Evolutionary conservation across 1,284 basidiomycete genomes (phyloP).

Genomic region (Tylopilus orsonianus): DNA sequence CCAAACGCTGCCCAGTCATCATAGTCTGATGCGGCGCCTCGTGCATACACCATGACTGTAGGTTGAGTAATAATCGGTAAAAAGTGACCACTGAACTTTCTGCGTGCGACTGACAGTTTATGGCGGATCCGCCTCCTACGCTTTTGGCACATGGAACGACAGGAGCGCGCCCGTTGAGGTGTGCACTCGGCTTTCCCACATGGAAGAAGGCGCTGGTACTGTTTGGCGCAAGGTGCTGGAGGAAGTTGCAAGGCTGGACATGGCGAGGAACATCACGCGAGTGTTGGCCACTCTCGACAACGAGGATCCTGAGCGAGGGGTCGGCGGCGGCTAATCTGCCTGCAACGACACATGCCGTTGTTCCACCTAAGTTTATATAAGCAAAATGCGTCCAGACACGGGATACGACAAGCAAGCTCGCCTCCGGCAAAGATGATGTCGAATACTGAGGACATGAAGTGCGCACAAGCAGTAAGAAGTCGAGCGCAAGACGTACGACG

Average conservation of each 20-base stretch:
- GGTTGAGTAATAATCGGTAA: too few relatives aligned
- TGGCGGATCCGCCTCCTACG: conserved; percentile 58
- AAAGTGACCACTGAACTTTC: too few relatives aligned
- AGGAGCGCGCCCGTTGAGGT: conserved; percentile 44
- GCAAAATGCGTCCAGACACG: too few relatives aligned
- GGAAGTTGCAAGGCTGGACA: conserved; percentile 49
- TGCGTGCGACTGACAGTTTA: conserved; percentile 46
- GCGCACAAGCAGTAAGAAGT: too few relatives aligned
- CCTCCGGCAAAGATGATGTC: conserved; percentile 3
- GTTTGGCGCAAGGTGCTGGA: conserved; percentile 39
- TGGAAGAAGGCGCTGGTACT: conserved; percentile 46
- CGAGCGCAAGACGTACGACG: too few relatives aligned
- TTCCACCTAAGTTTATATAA: conserved; percentile 25
- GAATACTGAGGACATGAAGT: neutral
- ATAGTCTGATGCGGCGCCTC: conserved; percentile 55
- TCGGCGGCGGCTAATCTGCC: conserved; percentile 30
- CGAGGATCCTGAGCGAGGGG: conserved; percentile 41
- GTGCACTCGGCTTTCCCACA: conserved; percentile 40
- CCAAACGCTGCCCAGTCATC: conserved; percentile 53
- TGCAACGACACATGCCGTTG: neutral
- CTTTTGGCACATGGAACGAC: conserved; percentile 46
- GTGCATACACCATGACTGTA: conserved; percentile 55
- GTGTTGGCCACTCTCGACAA: conserved; percentile 32
- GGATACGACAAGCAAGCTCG: neutral
- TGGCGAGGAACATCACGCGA: conserved; percentile 40